These are phyloP conservation scores for Daldinia childiae DNA, from an alignment of 495 filamentous ascomycete genomes.

Conservation along the genomic window DNA sequence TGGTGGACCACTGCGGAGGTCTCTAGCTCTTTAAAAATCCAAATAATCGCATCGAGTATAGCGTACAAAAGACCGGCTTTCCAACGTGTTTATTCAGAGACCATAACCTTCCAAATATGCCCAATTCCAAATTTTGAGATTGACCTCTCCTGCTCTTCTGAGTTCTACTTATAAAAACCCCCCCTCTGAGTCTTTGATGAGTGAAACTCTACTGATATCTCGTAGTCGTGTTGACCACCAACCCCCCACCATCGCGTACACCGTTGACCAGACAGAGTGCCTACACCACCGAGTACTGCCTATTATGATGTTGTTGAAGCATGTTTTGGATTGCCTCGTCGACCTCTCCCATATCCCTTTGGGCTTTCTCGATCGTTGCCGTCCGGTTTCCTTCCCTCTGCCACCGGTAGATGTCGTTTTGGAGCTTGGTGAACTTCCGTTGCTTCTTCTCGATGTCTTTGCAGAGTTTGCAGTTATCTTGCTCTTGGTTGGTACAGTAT, in stretches of 20 bases:
- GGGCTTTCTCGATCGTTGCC: constrained; percentile 82
- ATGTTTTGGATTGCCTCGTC: constrained; percentile 70
- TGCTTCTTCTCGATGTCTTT: constrained; percentile 90
- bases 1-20: constrained; percentile 2
- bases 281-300: constrained; percentile 48
- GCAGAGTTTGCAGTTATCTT: constrained; percentile 80
- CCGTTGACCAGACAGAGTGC: constrained; percentile 21
- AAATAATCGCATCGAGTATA: constrained; percentile 33
- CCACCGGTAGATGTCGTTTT: constrained; percentile 84
- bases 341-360: constrained; percentile 68
- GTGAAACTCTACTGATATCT: constrained; percentile 32
- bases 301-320: constrained; percentile 57
- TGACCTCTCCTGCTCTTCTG: constrained; percentile 25
- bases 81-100: constrained; percentile 19
- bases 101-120: constrained; percentile 23
- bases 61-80: constrained; percentile 41
- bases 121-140: constrained; percentile 37
- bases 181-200: constrained; percentile 1
- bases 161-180: constrained; percentile 22
- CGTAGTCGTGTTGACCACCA: constrained; percentile 16
- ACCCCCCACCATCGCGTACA: constrained; percentile 12
- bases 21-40: constrained; percentile 27
- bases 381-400: constrained; percentile 73
- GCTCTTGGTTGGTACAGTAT: constrained; percentile 68
- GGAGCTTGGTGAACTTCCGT: constrained; percentile 77